Conservation (phyloP, 2,329 filamentous ascomycete genomes). For the Penicillium sp. region DNA sequence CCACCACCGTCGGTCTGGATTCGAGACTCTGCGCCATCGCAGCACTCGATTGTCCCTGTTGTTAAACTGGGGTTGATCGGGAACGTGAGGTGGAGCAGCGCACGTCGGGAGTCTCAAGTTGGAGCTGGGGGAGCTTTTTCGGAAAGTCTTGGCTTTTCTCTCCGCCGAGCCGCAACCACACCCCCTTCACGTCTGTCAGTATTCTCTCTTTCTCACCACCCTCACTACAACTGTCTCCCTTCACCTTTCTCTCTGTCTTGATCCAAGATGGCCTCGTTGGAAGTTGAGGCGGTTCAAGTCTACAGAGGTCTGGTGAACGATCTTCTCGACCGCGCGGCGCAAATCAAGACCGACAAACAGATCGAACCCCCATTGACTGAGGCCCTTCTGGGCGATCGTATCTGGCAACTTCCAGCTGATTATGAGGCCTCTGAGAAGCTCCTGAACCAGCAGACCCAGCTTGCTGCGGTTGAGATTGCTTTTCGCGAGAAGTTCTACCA, state of each 20-base stretch:
- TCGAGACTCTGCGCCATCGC: constrained; percentile 60
- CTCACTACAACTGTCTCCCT: constrained; percentile 6
- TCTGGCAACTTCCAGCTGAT: constrained; percentile 40
- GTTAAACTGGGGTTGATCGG: constrained; percentile 15
- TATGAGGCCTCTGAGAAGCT: constrained; percentile 28
- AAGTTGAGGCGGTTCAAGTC: constrained; percentile 37
- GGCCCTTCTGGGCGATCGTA: constrained; percentile 51
- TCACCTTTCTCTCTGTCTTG: constrained; percentile 1
- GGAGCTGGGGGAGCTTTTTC: constrained; percentile 34
- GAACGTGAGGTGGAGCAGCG: constrained; percentile 28
- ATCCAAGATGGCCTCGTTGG: constrained; percentile 33
- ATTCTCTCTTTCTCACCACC: background rate
- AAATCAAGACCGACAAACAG: constrained; percentile 58
- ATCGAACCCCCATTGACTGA: constrained; percentile 77
- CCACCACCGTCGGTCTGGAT: constrained; percentile 43
- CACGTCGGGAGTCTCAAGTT: constrained; percentile 28
- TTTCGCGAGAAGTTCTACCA: constrained; percentile 78
- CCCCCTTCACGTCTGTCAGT: constrained; percentile 5
- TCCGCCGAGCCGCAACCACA: constrained; percentile 34
- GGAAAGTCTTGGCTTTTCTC: constrained; percentile 24
- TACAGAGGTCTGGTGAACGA: constrained; percentile 57
- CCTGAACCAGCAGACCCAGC: constrained; percentile 55
- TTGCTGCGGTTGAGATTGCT: constrained; percentile 78
- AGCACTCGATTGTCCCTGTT: constrained; percentile 42
- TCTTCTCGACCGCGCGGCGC: constrained; percentile 60